Base-by-base conservation (phyloP, 495 filamentous ascomycete genomes). In the Aspergillus leporis region DNA sequence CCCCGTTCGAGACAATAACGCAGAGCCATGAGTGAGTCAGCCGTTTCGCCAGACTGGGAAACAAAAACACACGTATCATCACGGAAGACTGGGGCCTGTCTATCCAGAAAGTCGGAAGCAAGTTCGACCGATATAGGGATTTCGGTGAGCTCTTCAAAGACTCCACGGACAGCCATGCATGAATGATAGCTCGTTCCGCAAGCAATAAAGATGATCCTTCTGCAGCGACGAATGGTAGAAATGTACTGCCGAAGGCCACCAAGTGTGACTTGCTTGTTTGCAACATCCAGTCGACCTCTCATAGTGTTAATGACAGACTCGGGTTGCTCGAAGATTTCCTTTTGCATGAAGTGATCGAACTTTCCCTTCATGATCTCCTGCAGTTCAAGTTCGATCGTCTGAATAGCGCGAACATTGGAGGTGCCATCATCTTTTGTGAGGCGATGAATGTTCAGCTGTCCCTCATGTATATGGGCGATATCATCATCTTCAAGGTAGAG, bases 361-460 rank as follows among this genome's bases (percentile, higher is more conserved):
- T 93, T 95, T 70, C 94, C 94, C 85, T 98, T 98, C 94, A 98
- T 98, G 75, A 98, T 98, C 79, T 98, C 94, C 80, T 98, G 94
- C 55, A 98, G 87, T 83, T 98, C 91, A 41, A 98, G 87, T 79
- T 98, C 94, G 55, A 98, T 84, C 45, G 94, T 98, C 81, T 98
- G 94, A 74, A 98, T 98, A 53, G 89, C 90, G 68, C 94, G 92
- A 54, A 98, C 92, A 70, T 97, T 96, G 70, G 92, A 96, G 62
- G 90, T 91, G 53, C 94, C 95, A 78, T 98, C 93, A 67, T 92
- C 87, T 83, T 98, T 98, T 70, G 87, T 93, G 53, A 98, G 82
- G 66, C 94, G 91, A 82, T 98, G 94, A 70, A 98, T 98, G 81
- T 98, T 98, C 62, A 98, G 86, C 55, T 93, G 93, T 51, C 94